Evolutionary conservation across 768 basidiomycete genomes (phyloP).

Genomic region (Pisolithus sp.): DNA sequence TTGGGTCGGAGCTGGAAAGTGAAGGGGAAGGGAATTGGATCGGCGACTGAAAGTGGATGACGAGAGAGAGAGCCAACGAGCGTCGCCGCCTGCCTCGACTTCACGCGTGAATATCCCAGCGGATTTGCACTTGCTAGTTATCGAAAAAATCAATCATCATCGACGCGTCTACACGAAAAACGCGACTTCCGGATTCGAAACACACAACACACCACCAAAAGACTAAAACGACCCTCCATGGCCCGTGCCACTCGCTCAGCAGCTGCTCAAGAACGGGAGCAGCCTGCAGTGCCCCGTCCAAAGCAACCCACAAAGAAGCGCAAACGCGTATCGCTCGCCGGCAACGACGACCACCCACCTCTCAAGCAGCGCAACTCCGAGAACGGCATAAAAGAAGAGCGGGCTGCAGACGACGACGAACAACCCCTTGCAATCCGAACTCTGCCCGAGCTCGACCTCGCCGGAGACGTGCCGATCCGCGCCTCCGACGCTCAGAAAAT

Average conservation of each 20-base stretch:
- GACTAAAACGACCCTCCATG: slow-evolving; percentile 34
- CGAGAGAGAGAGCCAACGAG: not conserved
- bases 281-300: slow-evolving; percentile 12
- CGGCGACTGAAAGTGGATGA: slow-evolving; percentile 1
- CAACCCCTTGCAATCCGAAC: slow-evolving; percentile 11
- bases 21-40: slow-evolving; percentile 5
- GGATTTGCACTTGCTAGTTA: slow-evolving; percentile 3
- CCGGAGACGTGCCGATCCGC: slow-evolving; percentile 44
- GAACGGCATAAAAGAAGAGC: slow-evolving; percentile 29
- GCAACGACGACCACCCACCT: slow-evolving; percentile 42
- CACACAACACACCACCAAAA: slow-evolving; percentile 4
- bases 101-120: not conserved
- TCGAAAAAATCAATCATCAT: no score
- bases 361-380: slow-evolving; percentile 46
- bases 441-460: slow-evolving; percentile 27
- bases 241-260: slow-evolving; percentile 73
- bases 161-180: not conserved
- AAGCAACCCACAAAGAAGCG: slow-evolving; percentile 51
- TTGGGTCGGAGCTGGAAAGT: slow-evolving; percentile 25
- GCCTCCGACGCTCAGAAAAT: slow-evolving; percentile 44
- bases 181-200: slow-evolving; percentile 8
- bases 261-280: slow-evolving; percentile 36
- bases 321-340: slow-evolving; percentile 48
- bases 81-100: no score
- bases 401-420: slow-evolving; percentile 16